A percentile compares a stretch with the other conserved stretches of the same genome.
These are phyloP conservation scores for Hypoxylon cercidicola DNA, from an alignment of 495 filamentous ascomycete species.

Conservation along the genomic window DNA sequence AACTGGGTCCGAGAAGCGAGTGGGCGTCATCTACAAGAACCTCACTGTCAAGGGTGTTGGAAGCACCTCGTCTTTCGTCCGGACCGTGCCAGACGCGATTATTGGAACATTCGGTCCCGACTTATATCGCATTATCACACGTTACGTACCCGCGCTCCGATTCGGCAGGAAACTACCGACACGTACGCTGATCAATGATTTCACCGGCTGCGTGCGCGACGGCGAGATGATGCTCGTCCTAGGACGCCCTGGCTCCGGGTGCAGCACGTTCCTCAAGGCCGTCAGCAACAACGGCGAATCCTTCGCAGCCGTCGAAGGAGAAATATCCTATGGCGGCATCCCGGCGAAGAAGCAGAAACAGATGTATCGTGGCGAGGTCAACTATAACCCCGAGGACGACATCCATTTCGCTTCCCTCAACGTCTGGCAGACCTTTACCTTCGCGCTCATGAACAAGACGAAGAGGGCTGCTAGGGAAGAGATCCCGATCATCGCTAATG, in stretches of 20 bases:
- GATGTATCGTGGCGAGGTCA: conserved; percentile 81
- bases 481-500: conserved; percentile 73
- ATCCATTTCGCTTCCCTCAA: conserved; percentile 80
- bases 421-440: conserved; percentile 83
- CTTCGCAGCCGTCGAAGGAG: conserved; percentile 75
- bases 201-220: conserved; percentile 79
- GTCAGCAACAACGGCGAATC: conserved; percentile 75
- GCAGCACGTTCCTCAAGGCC: conserved; percentile 81
- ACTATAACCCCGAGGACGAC: conserved; percentile 86
- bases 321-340: conserved; percentile 81
- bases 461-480: conserved; percentile 74
- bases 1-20: conserved; percentile 78
- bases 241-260: conserved; percentile 82
- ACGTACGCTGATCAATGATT: conserved; percentile 75
- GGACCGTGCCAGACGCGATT: conserved; percentile 80
- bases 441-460: conserved; percentile 86
- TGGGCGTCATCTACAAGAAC: conserved; percentile 85
- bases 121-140: conserved; percentile 73
- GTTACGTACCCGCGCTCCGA: conserved; percentile 71
- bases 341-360: conserved; percentile 73
- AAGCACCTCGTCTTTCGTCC: conserved; percentile 73
- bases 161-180: conserved; percentile 53
- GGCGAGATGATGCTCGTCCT: conserved; percentile 87
- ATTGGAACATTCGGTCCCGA: conserved; percentile 88
- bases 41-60: conserved; percentile 79